Evolutionary conservation across 768 basidiomycete genomes (phyloP).

Genomic region (Termitomyces sp.): DNA sequence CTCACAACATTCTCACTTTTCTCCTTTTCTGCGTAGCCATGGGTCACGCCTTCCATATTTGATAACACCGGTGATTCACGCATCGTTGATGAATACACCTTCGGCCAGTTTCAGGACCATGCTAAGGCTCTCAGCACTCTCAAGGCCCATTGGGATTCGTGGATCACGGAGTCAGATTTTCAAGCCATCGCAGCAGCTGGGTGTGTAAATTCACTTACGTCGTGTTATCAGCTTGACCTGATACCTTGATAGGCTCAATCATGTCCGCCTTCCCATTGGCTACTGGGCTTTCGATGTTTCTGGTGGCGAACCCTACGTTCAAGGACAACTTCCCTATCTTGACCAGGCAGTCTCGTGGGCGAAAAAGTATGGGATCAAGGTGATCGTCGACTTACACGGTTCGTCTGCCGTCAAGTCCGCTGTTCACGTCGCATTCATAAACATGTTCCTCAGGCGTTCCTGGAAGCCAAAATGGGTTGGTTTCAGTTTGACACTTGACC

Average conservation of each 20-base stretch:
- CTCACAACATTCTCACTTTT: slow-evolving; percentile 2
- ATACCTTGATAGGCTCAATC: slow-evolving; percentile 54
- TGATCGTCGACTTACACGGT: slow-evolving; percentile 77
- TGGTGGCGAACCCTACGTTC: slow-evolving; percentile 72
- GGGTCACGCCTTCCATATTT: slow-evolving; percentile 76
- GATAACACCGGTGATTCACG: slow-evolving; percentile 53
- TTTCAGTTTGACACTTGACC: background rate
- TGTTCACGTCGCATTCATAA: background rate
- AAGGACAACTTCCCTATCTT: slow-evolving; percentile 71
- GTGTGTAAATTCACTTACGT: slow-evolving; percentile 29
- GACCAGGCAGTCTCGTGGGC: slow-evolving; percentile 69
- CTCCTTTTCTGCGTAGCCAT: slow-evolving; percentile 40
- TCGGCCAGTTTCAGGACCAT: slow-evolving; percentile 54
- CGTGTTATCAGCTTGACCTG: background rate
- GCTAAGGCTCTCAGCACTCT: slow-evolving; percentile 46
- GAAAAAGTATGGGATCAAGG: slow-evolving; percentile 59
- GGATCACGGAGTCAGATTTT: slow-evolving; percentile 83
- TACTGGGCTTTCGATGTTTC: slow-evolving; percentile 88
- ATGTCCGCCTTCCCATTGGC: slow-evolving; percentile 81
- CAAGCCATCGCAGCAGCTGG: slow-evolving; percentile 68
- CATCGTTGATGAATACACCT: slow-evolving; percentile 79
- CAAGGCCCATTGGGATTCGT: slow-evolving; percentile 72
- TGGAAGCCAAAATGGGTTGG: slow-evolving; percentile 79
- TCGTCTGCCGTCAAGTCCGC: slow-evolving; percentile 1
- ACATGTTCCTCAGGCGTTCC: slow-evolving; percentile 46